Base-by-base conservation (phyloP, 2,329 filamentous ascomycete genomes). In the Fusarium foetens region DNA sequence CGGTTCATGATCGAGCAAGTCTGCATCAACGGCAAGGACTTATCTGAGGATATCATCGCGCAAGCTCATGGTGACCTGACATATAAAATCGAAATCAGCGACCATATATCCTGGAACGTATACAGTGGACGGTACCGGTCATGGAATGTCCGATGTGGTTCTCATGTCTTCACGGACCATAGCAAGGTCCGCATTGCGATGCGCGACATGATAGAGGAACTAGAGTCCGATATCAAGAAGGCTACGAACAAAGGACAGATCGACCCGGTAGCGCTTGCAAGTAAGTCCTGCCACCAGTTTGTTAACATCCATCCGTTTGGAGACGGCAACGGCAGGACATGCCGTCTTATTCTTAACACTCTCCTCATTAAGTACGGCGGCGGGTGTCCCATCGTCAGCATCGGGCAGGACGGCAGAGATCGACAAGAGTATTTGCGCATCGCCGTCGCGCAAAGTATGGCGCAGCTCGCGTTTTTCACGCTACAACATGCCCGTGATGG, bases 301-400 rank as follows among this genome's bases (percentile, higher is more conserved):
- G 76, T 80, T 42, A 77, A 71, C 19, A 81, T 83, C 12, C 79
- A 83, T 19, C 81, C 81, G 1, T 83, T 83, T 42, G 68, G 68
- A 8, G 80, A 81, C 43, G 81, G 80, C 3, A 83, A 83, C 31
- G 81, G 80, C 1, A 71, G 79, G 8, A 72, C 75, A 25, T 81
- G 76, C 36, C 75, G 80, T 3, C 71, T 83, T 4, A 66, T 83
- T 5, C 62, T 82, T 0, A 83, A 82, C 52, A 63, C 76, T 3
- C 51, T 83, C 3, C 72, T 82, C 4, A n/a, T 81, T 14, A 80
- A 79, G 27, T 36, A 52, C 31, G 19, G 43, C 19, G 27, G 43
- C 13, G 31, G 48, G 7, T 49, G 3, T 17, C 21, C 27, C 10
- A 36, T 36, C 9, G 48, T 36, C 23, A 16, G 4, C 31, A 52